phyloP scores from a whole-genome alignment of 2,329 filamentous ascomycete genomes.

The Fusarium stilboides region DNA sequence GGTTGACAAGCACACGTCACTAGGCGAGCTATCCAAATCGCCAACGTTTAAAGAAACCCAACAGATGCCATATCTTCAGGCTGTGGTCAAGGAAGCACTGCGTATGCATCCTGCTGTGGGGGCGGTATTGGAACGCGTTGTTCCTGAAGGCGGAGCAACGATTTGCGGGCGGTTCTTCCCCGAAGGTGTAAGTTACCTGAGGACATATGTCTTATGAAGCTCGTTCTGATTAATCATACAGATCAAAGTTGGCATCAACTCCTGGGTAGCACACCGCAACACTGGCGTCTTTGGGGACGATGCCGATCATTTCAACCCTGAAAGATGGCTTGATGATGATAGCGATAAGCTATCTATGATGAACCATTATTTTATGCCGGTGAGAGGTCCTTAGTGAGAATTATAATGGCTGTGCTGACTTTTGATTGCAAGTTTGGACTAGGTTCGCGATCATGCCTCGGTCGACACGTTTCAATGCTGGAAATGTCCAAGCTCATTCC shows the following conservation, averaged over 20 bases:
- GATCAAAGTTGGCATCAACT: constrained; percentile 34
- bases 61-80: constrained; percentile 37
- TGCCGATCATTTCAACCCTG: constrained; percentile 24
- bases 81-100: constrained; percentile 37
- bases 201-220: no score
- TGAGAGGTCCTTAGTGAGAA: neutral
- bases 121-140: constrained; percentile 21
- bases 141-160: constrained; percentile 31
- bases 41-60: constrained; percentile 36
- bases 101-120: constrained; percentile 37
- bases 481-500: constrained; percentile 35
- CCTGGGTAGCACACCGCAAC: constrained; percentile 37
- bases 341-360: constrained; percentile 13
- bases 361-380: constrained; percentile 39
- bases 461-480: constrained; percentile 23
- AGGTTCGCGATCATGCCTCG: constrained; percentile 31
- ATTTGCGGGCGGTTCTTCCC: constrained; percentile 33
- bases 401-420: neutral
- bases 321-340: constrained; percentile 30
- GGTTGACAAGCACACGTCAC: constrained; percentile 1
- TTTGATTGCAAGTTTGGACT: constrained; percentile 28
- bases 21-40: constrained; percentile 20
- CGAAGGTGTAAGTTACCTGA: constrained; percentile 21
- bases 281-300: constrained; percentile 29
- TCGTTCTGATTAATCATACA: neutral